These are phyloP conservation scores for Eudorina sp. DNA, from an alignment of 139 green algal genomes.

Conservation along the genomic window DNA sequence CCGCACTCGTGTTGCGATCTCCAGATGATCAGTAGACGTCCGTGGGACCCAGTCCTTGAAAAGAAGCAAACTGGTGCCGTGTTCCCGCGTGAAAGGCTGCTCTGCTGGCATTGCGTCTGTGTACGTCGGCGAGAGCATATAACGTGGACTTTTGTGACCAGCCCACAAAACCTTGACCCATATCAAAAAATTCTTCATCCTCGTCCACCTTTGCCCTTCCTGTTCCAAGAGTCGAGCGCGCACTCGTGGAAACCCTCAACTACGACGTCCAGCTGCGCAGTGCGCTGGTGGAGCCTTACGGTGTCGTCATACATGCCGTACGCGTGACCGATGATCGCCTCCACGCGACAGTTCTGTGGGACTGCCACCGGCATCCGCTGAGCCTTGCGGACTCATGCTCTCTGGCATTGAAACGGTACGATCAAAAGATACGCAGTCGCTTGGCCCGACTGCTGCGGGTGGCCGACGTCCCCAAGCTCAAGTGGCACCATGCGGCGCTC, in stretches of 20 bases:
- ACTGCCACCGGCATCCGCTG: neutral
- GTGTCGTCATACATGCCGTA: conserved; percentile 16
- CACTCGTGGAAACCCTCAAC: neutral
- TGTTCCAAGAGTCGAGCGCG: conserved; percentile 37
- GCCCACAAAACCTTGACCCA: too few relatives aligned
- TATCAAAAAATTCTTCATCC: too few relatives aligned
- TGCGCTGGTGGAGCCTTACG: neutral
- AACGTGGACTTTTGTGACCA: too few relatives aligned
- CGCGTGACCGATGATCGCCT: neutral
- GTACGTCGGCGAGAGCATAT: too few relatives aligned
- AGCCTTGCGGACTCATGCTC: neutral
- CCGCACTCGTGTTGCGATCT: too few relatives aligned
- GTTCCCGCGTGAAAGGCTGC: too few relatives aligned
- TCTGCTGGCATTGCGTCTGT: too few relatives aligned
- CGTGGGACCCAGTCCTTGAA: too few relatives aligned
- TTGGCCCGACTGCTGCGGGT: neutral
- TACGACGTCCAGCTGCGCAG: neutral
- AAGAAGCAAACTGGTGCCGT: too few relatives aligned
- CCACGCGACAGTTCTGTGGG: conserved; percentile 14
- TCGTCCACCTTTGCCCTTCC: too few relatives aligned
- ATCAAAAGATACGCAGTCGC: neutral
- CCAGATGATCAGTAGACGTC: too few relatives aligned
- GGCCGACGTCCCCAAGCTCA: neutral
- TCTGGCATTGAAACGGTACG: neutral
- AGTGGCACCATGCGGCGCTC: conserved; percentile 24